Evolutionary conservation across 306 rosid genomes (phyloP).

Genomic region (Glycine latifolia): DNA sequence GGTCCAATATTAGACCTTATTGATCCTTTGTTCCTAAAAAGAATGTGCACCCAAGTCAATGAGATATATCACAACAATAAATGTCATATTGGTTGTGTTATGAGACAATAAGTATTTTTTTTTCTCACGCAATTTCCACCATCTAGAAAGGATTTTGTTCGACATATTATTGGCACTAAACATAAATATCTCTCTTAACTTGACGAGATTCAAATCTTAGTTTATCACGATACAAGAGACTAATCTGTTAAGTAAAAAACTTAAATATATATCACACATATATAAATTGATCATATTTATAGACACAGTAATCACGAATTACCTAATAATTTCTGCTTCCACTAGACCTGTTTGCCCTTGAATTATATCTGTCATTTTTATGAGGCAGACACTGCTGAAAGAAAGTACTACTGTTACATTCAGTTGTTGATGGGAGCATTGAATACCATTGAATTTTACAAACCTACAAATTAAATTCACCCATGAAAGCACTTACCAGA

Average conservation of each 20-base stretch:
- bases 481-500: conserved; percentile 57
- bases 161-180: too few relatives aligned
- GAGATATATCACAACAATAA: conserved; percentile 29
- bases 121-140: not conserved
- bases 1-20: conserved; percentile 20
- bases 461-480: conserved; percentile 63
- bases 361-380: conserved; percentile 1
- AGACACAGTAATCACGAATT: not conserved
- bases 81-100: conserved; percentile 2
- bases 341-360: not conserved
- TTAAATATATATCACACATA: not conserved
- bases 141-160: too few relatives aligned
- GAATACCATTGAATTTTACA: conserved; percentile 66
- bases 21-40: conserved; percentile 1
- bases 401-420: conserved; percentile 46
- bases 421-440: conserved; percentile 59
- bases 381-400: conserved; percentile 44
- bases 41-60: not conserved
- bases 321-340: not conserved
- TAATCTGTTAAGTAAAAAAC: not conserved
- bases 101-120: not conserved
- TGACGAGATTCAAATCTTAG: too few relatives aligned
- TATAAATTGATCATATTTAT: not conserved
- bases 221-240: too few relatives aligned
- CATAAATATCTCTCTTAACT: too few relatives aligned